Base-by-base conservation (phyloP, 495 filamentous ascomycete species). In the Hyaloscypha hepaticicola region DNA sequence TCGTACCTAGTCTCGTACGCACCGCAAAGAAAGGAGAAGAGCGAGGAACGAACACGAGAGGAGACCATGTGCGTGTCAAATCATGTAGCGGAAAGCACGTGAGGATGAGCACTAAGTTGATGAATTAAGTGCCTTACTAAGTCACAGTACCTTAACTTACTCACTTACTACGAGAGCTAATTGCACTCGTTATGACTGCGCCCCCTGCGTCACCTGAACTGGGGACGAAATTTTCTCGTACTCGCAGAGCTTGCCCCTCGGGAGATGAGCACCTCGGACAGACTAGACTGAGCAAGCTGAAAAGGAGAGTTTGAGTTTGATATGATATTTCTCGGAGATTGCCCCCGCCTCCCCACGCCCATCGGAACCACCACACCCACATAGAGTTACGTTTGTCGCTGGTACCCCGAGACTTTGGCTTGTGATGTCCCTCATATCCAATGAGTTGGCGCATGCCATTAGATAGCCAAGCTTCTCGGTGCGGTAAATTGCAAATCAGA, bases 361-460 rank as follows among this genome's bases (percentile, higher is more conserved):
- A 53, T 53, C 22, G 50, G 25, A 21, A 53, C 38, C 0, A 45
- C 38, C 38, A 45, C 50, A 24, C 26, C 26, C 16, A 53, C 50
- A 12, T 5, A 24, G 4, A 24, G 22, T 52, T 24, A 21, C 8
- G 3, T 51, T 53, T 6, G 22, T 53, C 25, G 22, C 26, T 28
- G 22, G 19, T 8, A 28, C 11, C 9, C 22, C 50, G 22, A 53
- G 26, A n/a, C 22, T 53, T 53, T 53, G 50, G 50, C 50, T 53
- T 53, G 50, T 53, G 50, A 53, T 53, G 11, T 12, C 26, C 50
- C 22, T 53, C 16, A 53, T 25, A 53, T 24, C 50, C 50, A 53
- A 50, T 16, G 50, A 19, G 38, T 45, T 45, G 38, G 38, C 12
- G 6, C 38, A 45, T 16, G 38, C 6, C 38, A 45, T 45, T 14